Base-by-base conservation (phyloP, 352 stramenopile genomes). In the Pythium vanterpoolii region DNA sequence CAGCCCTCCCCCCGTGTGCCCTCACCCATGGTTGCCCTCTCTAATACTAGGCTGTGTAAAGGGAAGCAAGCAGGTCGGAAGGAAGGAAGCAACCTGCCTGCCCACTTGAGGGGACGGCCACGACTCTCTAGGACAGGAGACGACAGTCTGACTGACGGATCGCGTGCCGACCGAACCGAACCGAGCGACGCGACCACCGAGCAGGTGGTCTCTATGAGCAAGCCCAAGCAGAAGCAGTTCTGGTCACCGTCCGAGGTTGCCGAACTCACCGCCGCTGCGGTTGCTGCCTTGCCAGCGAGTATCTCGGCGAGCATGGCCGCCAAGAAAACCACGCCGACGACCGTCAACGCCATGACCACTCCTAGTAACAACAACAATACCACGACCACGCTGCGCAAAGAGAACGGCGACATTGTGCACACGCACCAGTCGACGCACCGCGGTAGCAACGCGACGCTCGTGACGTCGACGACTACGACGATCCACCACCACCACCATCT, bases 371-470 rank as follows among this genome's bases (percentile, higher is more conserved):
- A 60, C 28, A 83, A 80, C 52, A 83, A n/a, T n/a, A n/a, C 73
- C 33, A 74, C 68, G 16, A 74, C 74, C 48, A 87, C 74, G 19
- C 79, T 83, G 51, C 81, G 81, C 38, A 74, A 80, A 1, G 81
- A 90, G 57, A 89, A 89, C 57, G 78, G 78, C 23, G 81, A 87
- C 58, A 90, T 90, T 58, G 76, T 90, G 55, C 80, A 90, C 60
- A 79, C 83, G 60, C 80, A 88, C 58, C 80, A 88, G 60, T 79
- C 80, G 50, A 90, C 78, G n/a, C 80, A 90, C 55, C 66, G 77
- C 31, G 80, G 72, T 31, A 83, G 72, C 28, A 90, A 87, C 66
- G 77, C 80, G 14, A 88, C 80, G 40, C 69, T 90, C 28, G 77
- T 90, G 53, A 90, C 80, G 48, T 90, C 80, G 5, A 90, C 80